These are phyloP conservation scores for Apiotrichum veenhuisii DNA, from an alignment of 1,284 basidiomycete genomes.

Conservation along the genomic window DNA sequence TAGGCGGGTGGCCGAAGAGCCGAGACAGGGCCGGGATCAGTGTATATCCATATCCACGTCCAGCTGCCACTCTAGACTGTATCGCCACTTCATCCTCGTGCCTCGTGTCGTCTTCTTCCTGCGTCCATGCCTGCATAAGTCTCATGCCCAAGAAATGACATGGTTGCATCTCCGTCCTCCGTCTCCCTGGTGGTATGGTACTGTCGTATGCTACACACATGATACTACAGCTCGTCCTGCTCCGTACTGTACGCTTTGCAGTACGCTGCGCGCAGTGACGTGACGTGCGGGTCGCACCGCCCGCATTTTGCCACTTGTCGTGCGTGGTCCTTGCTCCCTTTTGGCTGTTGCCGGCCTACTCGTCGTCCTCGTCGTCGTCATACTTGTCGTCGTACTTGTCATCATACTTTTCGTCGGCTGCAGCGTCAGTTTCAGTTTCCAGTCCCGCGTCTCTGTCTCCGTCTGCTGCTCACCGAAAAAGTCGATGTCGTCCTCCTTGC, in stretches of 20 bases:
- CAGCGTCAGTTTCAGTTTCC: not conserved
- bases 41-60: too few species aligned
- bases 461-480: not conserved
- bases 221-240: not conserved
- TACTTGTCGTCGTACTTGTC: slow-evolving; percentile 10
- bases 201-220: not conserved
- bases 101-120: too few species aligned
- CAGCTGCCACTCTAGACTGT: too few species aligned
- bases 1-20: too few species aligned
- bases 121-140: too few species aligned
- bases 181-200: not conserved
- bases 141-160: too few species aligned
- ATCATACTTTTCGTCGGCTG: not conserved
- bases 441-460: too few species aligned
- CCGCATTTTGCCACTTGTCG: too few species aligned
- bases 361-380: slow-evolving; percentile 11
- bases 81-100: too few species aligned
- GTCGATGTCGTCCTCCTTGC: slow-evolving; percentile 11
- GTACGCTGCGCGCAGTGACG: not conserved
- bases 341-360: slow-evolving; percentile 2
- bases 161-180: too few species aligned
- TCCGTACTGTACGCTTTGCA: not conserved
- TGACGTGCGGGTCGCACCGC: too few species aligned
- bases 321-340: not conserved
- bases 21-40: too few species aligned